Conservation (phyloP, 2,329 filamentous ascomycete species). For the Fusarium praegraminearum region DNA sequence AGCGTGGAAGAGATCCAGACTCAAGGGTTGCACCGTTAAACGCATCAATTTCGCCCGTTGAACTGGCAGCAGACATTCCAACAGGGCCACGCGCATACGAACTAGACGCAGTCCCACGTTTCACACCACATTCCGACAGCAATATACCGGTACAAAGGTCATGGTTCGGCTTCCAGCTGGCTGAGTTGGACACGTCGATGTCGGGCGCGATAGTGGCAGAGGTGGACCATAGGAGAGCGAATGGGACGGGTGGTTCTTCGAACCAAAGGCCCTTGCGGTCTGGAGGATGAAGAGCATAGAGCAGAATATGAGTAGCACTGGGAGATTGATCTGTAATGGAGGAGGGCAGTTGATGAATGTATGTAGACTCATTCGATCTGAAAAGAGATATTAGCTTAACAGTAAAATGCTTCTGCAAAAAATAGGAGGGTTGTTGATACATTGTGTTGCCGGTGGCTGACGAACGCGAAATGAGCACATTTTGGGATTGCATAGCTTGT, state of each 20-base stretch:
- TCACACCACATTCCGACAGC: background rate
- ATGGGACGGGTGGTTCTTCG: background rate
- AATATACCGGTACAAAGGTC: background rate
- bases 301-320: background rate
- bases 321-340: background rate
- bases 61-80: background rate
- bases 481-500: background rate
- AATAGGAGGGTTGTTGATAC: background rate
- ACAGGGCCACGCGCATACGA: background rate
- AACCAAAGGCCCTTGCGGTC: conserved; percentile 1
- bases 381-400: too few relatives aligned
- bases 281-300: conserved; percentile 6
- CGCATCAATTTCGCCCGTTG: background rate
- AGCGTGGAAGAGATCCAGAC: background rate
- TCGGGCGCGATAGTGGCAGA: background rate
- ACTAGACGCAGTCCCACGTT: background rate
- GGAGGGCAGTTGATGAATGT: background rate
- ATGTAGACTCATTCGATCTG: too few relatives aligned
- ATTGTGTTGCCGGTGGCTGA: background rate
- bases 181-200: conserved; percentile 1
- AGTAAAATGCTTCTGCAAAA: too few relatives aligned
- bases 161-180: conserved; percentile 4
- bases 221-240: background rate
- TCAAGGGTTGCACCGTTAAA: background rate
- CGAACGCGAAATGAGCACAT: background rate